These are phyloP conservation scores for Saccharomycopsis capsularis DNA, from an alignment of 805 yeast genomes.

Conservation along the genomic window DNA sequence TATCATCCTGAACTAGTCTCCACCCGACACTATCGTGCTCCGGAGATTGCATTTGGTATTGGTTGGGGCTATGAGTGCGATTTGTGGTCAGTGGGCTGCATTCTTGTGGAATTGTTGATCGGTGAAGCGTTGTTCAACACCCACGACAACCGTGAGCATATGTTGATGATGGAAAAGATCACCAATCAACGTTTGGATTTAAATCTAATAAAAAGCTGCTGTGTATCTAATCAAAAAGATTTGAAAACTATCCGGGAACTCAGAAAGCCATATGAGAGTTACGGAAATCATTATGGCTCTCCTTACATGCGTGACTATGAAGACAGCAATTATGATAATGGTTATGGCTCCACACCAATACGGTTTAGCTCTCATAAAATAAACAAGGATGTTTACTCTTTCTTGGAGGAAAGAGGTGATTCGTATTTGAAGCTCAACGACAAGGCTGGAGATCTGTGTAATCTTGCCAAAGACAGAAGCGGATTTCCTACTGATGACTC, in stretches of 20 bases:
- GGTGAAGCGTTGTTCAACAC: conserved; percentile 95
- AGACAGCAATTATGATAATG: conserved; percentile 1
- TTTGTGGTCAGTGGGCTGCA: conserved; percentile 95
- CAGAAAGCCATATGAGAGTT: conserved; percentile 12
- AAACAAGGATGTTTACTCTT: conserved; percentile 5
- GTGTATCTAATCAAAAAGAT: not conserved
- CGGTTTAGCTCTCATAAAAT: not conserved
- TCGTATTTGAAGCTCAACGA: not conserved
- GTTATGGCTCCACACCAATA: conserved; percentile 18
- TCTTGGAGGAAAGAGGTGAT: conserved; percentile 15
- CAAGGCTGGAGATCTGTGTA: too few relatives aligned
- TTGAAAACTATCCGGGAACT: not conserved
- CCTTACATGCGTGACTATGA: not conserved
- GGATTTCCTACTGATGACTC: too few relatives aligned
- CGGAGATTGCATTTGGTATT: conserved; percentile 87
- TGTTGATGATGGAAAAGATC: conserved; percentile 89
- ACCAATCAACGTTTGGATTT: conserved; percentile 47
- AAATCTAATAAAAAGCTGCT: conserved; percentile 29
- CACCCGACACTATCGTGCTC: conserved; percentile 95
- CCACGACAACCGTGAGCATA: conserved; percentile 88
- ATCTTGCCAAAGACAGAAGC: too few relatives aligned
- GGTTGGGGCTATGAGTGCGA: conserved; percentile 98
- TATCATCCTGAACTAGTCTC: conserved; percentile 89
- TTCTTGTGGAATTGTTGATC: conserved; percentile 80
- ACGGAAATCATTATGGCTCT: conserved; percentile 13